Percentiles rank a stretch among this genome's conserved stretches.
Evolutionary conservation across 2,329 filamentous ascomycete genomes (phyloP).

Genomic region (Claviceps pazoutovae): DNA sequence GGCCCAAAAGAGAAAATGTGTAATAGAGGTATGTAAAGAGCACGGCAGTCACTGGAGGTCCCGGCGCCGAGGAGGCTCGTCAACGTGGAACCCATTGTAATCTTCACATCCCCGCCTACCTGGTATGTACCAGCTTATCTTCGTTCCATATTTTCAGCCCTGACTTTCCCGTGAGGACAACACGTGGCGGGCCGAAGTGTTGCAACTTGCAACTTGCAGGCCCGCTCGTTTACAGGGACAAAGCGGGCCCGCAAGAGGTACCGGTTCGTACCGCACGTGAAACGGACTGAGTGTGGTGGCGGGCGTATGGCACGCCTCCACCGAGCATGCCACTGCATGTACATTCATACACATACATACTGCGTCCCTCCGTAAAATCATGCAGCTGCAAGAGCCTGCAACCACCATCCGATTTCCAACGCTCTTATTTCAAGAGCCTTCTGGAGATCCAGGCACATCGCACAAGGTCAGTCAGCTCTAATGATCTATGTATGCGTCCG

Average conservation of each 20-base stretch:
- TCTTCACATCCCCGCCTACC: too few species aligned
- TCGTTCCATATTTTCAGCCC: background rate
- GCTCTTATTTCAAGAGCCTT: too few species aligned
- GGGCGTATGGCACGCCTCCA: background rate
- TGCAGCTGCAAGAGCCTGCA: background rate
- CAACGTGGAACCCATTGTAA: too few species aligned
- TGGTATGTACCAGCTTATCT: too few species aligned
- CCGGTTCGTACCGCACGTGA: background rate
- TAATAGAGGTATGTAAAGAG: too few species aligned
- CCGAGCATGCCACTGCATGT: background rate
- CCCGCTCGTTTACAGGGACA: background rate
- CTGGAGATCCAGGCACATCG: too few species aligned
- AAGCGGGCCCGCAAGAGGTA: background rate
- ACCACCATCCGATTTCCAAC: too few species aligned
- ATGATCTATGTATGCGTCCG: too few species aligned
- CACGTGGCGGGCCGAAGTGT: constrained; percentile 2
- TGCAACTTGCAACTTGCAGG: background rate
- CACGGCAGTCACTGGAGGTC: too few species aligned
- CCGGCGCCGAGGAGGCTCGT: too few species aligned
- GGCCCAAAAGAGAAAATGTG: too few species aligned
- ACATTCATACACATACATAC: background rate
- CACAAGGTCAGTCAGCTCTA: too few species aligned
- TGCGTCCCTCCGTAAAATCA: background rate
- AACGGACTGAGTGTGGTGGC: background rate
- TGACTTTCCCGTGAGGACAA: background rate